Conservation (phyloP, 108 stramenopile species). For the Pseudonitzschia delicatissima region DNA sequence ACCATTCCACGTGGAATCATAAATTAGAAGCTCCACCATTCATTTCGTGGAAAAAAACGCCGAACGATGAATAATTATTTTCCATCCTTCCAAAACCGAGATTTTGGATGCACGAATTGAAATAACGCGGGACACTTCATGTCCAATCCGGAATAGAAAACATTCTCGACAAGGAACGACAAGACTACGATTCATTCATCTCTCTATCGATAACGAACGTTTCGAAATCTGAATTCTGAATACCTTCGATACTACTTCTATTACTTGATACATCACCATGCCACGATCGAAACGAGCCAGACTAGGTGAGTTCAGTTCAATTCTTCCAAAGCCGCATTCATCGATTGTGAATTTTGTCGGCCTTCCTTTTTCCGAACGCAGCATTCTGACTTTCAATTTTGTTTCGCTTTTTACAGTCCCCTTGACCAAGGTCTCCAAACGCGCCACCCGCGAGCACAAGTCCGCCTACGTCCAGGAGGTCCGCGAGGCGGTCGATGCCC, state of each 20-base stretch:
- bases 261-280: no score
- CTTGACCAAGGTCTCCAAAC: conserved; percentile 90
- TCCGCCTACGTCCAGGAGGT: conserved; percentile 78
- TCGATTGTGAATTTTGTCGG: neutral
- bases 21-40: neutral
- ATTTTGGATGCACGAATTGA: no score
- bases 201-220: no score
- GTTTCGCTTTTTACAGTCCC: conserved; percentile 49
- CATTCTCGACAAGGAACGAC: no score
- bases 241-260: no score
- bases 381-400: neutral
- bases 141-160: no score
- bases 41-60: conserved; percentile 1
- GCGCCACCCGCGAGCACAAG: conserved; percentile 90
- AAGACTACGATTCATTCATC: no score
- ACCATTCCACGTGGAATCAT: no score
- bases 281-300: conserved; percentile 36
- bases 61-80: no score
- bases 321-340: neutral
- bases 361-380: neutral
- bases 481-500: conserved; percentile 81
- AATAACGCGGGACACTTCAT: no score
- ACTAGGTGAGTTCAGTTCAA: conserved; percentile 23
- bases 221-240: no score
- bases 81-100: no score